Percentiles rank a stretch among this genome's conserved stretches.
Conservation (phyloP, 2,329 filamentous ascomycete genomes). For the Cercospora janseana region DNA sequence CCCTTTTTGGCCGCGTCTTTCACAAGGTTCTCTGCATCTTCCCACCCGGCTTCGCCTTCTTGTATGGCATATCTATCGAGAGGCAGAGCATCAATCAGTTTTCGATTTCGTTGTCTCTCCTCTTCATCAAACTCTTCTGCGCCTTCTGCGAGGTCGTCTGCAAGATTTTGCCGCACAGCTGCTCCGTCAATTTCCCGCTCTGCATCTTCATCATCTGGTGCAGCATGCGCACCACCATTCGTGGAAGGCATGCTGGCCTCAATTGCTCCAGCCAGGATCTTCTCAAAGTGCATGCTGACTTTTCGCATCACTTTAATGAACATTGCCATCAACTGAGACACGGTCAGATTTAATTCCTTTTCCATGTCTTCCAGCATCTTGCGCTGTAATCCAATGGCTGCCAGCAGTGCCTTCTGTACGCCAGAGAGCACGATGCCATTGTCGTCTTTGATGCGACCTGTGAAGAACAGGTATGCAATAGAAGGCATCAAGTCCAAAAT, state of each 20-base stretch:
- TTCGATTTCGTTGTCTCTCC: conserved; percentile 75
- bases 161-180: conserved; percentile 57
- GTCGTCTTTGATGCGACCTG: conserved; percentile 59
- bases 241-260: conserved; percentile 46
- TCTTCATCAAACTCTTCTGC: conserved; percentile 68
- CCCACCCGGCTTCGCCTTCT: conserved; percentile 53
- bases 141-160: conserved; percentile 81
- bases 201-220: conserved; percentile 28
- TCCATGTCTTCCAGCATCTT: conserved; percentile 81
- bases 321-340: conserved; percentile 85
- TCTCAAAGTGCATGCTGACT: conserved; percentile 73
- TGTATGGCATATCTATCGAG: conserved; percentile 72
- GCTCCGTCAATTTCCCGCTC: conserved; percentile 49
- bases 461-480: conserved; percentile 82
- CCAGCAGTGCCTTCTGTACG: conserved; percentile 81
- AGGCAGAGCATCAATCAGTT: conserved; percentile 85
- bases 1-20: conserved; percentile 45
- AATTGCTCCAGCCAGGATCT: conserved; percentile 69
- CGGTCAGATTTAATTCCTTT: conserved; percentile 70
- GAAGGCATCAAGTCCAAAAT: conserved; percentile 88
- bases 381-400: conserved; percentile 87
- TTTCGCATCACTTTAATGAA: conserved; percentile 96
- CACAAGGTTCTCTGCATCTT: conserved; percentile 72
- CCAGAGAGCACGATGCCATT: conserved; percentile 65
- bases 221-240: conserved; percentile 35